phyloP scores from a whole-genome alignment of 1,284 basidiomycete genomes.

The Heterobasidion occidentale region DNA sequence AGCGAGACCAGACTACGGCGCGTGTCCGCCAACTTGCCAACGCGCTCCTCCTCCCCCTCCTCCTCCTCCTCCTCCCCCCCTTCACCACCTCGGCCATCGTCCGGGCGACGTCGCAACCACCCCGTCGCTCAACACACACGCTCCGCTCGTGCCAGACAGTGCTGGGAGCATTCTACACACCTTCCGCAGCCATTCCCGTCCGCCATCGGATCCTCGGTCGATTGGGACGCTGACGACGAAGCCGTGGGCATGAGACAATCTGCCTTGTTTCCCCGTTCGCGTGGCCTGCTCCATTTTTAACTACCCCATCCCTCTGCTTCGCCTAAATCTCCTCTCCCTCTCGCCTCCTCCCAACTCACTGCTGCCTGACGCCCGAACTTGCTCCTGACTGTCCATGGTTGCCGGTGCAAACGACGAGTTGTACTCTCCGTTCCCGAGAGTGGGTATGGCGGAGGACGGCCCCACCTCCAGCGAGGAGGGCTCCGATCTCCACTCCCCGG shows the following conservation, averaged over 20 bases:
- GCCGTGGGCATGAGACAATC: constrained; percentile 7
- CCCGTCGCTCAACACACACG: too few relatives aligned
- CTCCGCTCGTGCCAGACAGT: not conserved
- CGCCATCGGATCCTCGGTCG: not conserved
- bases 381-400: constrained; percentile 36
- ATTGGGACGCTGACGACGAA: constrained; percentile 2
- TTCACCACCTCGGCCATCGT: too few relatives aligned
- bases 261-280: constrained; percentile 5
- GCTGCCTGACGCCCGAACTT: constrained; percentile 11
- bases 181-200: not conserved
- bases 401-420: constrained; percentile 43
- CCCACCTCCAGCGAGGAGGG: constrained; percentile 64
- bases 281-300: constrained; percentile 9
- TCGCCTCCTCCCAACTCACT: constrained; percentile 16
- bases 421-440: constrained; percentile 44
- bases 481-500: constrained; percentile 63
- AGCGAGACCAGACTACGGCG: not conserved
- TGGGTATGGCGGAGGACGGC: constrained; percentile 49
- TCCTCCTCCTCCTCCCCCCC: not conserved
- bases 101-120: too few relatives aligned
- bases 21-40: not conserved
- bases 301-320: constrained; percentile 6
- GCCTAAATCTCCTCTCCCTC: constrained; percentile 24
- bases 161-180: not conserved
- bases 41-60: not conserved